These are phyloP conservation scores for Tolypocladium ophioglossoides DNA, from an alignment of 2,329 filamentous ascomycete genomes.

Conservation along the genomic window DNA sequence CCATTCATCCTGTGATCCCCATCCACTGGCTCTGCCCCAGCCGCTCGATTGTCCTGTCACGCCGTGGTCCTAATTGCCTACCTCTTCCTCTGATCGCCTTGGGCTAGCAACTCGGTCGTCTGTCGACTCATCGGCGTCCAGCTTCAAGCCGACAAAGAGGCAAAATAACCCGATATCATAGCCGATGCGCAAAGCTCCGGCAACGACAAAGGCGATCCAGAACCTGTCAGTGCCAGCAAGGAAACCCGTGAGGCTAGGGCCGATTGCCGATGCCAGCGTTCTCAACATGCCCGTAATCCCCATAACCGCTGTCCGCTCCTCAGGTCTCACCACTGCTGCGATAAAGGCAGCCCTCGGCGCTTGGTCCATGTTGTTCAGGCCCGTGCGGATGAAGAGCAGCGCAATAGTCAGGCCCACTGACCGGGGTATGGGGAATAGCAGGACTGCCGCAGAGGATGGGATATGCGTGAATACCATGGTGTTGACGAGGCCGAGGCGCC, in stretches of 20 bases:
- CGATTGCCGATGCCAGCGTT: constrained; percentile 45
- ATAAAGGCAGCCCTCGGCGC: constrained; percentile 56
- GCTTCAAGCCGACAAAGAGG: constrained; percentile 47
- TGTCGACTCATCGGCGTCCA: constrained; percentile 31
- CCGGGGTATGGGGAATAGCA: constrained; percentile 46
- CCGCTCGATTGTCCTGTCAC: too few relatives aligned
- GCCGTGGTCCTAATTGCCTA: too few relatives aligned
- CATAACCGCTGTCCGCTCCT: constrained; percentile 60
- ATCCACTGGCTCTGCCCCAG: too few relatives aligned
- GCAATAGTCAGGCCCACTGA: constrained; percentile 39
- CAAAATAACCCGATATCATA: constrained; percentile 50
- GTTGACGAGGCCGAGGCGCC: constrained; percentile 50
- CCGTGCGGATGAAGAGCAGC: constrained; percentile 47
- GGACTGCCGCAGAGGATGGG: constrained; percentile 49
- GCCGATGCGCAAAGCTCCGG: constrained; percentile 38
- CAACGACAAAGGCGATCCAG: constrained; percentile 52
- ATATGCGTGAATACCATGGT: constrained; percentile 55
- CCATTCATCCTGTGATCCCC: too few relatives aligned
- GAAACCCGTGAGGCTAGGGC: constrained; percentile 44
- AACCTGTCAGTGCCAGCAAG: constrained; percentile 42
- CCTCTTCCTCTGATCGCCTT: neutral
- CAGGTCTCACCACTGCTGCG: constrained; percentile 52
- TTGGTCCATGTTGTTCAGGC: constrained; percentile 60
- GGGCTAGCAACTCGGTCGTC: neutral
- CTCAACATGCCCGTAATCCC: constrained; percentile 53